Percentiles rank a stretch among this genome's conserved stretches.
Evolutionary conservation across 2,329 filamentous ascomycete species (phyloP).

Genomic region (Endothia cerciana): DNA sequence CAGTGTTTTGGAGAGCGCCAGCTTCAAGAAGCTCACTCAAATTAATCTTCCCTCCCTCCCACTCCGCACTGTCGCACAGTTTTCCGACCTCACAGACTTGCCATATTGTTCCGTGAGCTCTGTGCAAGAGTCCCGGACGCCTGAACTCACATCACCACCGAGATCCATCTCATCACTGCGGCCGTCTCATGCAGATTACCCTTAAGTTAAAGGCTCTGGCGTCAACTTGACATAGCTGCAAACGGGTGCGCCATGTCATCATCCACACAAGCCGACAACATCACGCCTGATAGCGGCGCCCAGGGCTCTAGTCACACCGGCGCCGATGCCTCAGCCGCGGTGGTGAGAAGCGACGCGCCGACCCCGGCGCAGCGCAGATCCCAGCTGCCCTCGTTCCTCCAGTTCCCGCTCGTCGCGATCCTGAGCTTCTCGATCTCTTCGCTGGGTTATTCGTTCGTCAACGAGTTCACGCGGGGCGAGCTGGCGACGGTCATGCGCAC

Average conservation of each 20-base stretch:
- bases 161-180: background rate
- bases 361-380: constrained; percentile 31
- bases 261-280: constrained; percentile 12
- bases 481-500: constrained; percentile 69
- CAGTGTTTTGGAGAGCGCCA: constrained; percentile 19
- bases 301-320: constrained; percentile 19
- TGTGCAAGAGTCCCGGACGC: background rate
- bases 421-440: constrained; percentile 66
- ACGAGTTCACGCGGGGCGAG: constrained; percentile 65
- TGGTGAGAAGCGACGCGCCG: constrained; percentile 6
- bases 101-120: constrained; percentile 1
- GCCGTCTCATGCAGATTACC: background rate
- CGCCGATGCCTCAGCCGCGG: constrained; percentile 9
- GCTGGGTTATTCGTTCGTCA: constrained; percentile 64
- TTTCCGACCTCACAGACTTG: constrained; percentile 4
- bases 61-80: constrained; percentile 18
- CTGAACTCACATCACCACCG: background rate
- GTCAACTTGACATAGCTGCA: background rate
- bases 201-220: background rate
- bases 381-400: constrained; percentile 48
- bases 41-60: constrained; percentile 11
- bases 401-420: constrained; percentile 57
- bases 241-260: constrained; percentile 24
- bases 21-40: constrained; percentile 13
- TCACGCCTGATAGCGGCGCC: constrained; percentile 21